A percentile compares a stretch with the other conserved stretches of the same genome.
phyloP scores from a whole-genome alignment of 257 asterid genomes.

The Jacaranda mimosifolia region DNA sequence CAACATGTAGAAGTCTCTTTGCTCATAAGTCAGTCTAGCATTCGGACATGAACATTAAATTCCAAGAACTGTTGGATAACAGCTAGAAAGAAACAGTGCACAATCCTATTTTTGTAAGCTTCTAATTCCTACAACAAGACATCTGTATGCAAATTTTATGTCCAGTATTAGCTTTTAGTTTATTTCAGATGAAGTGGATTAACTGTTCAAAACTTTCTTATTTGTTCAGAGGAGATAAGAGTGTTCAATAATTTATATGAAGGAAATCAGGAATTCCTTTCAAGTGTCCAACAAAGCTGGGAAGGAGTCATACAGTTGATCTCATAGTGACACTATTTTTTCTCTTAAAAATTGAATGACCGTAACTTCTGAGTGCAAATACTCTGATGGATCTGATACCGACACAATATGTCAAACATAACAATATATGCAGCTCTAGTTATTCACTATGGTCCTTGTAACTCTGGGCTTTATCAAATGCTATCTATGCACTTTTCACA shows the following conservation, averaged over 20 bases:
- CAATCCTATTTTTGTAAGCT: no score
- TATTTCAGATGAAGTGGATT: neutral
- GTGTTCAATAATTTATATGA: neutral
- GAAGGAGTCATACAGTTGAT: neutral
- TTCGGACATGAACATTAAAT: neutral
- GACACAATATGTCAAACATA: neutral
- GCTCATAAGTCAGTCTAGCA: slow-evolving; percentile 15
- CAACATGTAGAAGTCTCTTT: neutral
- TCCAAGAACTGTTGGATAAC: neutral
- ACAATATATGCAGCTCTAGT: neutral
- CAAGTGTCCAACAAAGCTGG: slow-evolving; percentile 7
- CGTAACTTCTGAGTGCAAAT: neutral
- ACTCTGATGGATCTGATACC: neutral
- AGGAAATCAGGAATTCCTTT: slow-evolving; percentile 16
- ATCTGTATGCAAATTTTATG: neutral
- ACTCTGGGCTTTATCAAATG: neutral
- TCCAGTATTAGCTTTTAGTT: neutral
- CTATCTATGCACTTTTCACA: slow-evolving; percentile 1
- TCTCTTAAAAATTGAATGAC: neutral
- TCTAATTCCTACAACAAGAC: neutral
- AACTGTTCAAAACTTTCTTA: neutral
- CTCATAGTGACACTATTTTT: neutral
- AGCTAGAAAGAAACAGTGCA: neutral
- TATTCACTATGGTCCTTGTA: neutral
- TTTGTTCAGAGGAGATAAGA: slow-evolving; percentile 11